Evolutionary conservation across 1,139 yeast species (phyloP).

Genomic region (Candida buenavistaensis): DNA sequence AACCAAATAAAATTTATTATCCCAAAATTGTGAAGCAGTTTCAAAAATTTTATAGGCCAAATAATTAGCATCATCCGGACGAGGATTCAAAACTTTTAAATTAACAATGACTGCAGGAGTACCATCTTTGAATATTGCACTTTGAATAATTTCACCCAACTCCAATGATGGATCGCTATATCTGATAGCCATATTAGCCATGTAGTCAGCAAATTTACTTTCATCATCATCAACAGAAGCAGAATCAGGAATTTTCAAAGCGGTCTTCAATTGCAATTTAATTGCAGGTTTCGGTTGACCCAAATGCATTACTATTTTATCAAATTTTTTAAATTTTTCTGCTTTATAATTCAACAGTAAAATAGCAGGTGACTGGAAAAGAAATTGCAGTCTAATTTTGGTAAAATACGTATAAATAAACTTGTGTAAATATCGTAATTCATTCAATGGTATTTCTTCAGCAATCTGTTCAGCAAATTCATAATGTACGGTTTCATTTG

Average conservation of each 20-base stretch:
- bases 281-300: constrained; percentile 45
- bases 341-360: constrained; percentile 28
- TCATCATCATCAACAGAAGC: constrained; percentile 38
- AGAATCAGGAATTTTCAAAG: constrained; percentile 43
- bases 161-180: constrained; percentile 48
- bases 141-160: constrained; percentile 51
- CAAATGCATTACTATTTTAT: constrained; percentile 27
- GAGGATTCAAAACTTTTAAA: constrained; percentile 39
- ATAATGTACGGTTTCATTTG: constrained; percentile 18
- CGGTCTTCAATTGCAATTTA: constrained; percentile 55
- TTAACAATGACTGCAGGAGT: constrained; percentile 65
- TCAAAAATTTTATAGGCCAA: constrained; percentile 65
- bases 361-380: constrained; percentile 22
- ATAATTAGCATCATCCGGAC: constrained; percentile 53
- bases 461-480: constrained; percentile 26
- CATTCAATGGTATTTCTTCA: constrained; percentile 38
- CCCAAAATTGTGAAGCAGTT: constrained; percentile 73
- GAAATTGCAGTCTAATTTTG: constrained; percentile 46
- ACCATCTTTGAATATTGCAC: constrained; percentile 71
- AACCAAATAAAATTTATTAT: constrained; percentile 60
- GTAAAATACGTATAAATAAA: constrained; percentile 64
- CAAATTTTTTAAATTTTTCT: constrained; percentile 26
- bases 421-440: constrained; percentile 60
- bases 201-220: constrained; percentile 64
- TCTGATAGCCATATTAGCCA: constrained; percentile 64